These are phyloP conservation scores for Naganishia sp. DNA, from an alignment of 1,284 basidiomycete genomes.

Conservation along the genomic window DNA sequence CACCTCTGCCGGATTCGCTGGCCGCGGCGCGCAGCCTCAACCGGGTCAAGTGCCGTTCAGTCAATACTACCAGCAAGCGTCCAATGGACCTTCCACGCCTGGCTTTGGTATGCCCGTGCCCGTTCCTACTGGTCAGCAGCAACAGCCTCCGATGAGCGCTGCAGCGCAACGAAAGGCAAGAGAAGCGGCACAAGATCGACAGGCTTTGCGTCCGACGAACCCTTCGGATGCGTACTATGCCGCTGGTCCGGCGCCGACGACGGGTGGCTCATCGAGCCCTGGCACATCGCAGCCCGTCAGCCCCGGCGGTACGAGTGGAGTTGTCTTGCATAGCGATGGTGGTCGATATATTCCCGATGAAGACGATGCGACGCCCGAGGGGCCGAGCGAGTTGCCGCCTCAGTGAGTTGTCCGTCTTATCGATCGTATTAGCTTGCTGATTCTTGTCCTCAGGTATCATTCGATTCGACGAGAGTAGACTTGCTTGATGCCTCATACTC, in stretches of 20 bases:
- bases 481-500: background rate
- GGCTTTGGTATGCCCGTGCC: conserved; percentile 37
- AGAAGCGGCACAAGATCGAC: conserved; percentile 33
- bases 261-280: conserved; percentile 2
- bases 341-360: conserved; percentile 30
- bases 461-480: conserved; percentile 26
- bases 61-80: conserved; percentile 14
- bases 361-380: conserved; percentile 12
- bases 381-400: conserved; percentile 32
- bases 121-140: conserved; percentile 35
- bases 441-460: conserved; percentile 20
- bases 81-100: conserved; percentile 7
- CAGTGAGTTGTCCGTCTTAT: conserved; percentile 20
- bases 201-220: conserved; percentile 19
- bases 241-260: background rate
- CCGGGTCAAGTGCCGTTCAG: conserved; percentile 19
- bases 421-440: background rate
- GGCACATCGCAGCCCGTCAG: background rate
- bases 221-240: conserved; percentile 17
- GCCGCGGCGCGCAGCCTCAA: conserved; percentile 40
- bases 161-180: conserved; percentile 32
- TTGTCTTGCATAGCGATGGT: conserved; percentile 26
- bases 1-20: conserved; percentile 47
- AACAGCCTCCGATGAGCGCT: conserved; percentile 11
- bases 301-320: conserved; percentile 9